Evolutionary conservation across 805 yeast species (phyloP), one percentile per base, ranked within the genome.

Genomic region (Ogataea kodamae): DNA sequence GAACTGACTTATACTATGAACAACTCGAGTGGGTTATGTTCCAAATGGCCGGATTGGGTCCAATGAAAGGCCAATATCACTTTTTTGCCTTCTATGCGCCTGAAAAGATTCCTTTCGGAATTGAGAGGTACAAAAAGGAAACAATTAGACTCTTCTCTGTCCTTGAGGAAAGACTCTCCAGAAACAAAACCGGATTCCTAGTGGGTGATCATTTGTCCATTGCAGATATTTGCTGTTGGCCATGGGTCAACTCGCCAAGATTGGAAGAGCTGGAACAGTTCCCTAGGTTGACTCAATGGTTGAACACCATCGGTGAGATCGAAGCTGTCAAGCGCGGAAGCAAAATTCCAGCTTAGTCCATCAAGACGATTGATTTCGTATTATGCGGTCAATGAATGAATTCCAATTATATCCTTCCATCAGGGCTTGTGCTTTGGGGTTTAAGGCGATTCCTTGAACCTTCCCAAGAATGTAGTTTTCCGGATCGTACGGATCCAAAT

Each of bases 1-100:
- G 62, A 3, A 55, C 75, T 17, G 52, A 49, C 5, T 48, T 55
- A 28, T 78, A 77, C 54, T 79, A 73, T 55, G 68, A 65, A 43
- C 68, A 70, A 50, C 49, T 70, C 45, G 76, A 74, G 42, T 68
- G 79, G 70, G 43, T 71, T 6, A 63, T 65, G 25, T 78, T 74
- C 65, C 81, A 76, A 46, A 67, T 72, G 60, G 76, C 79, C 41
- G 73, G 74, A 6, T 57, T 71, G 24, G 79, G 80, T 19, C 83
- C 84, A 37, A 73, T 69, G 68, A 77, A 70, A 48, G 84, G 85
- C 8, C 83, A 78, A 50, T 73, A 72, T 25, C 52, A 56, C 40
- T 78, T 71, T 50, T 79, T 77, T 49, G 23, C 39, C 2, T 12
- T 35, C 5, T 66, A 37, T 46, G 74, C 80, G 5, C 54, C 61